Base-by-base conservation (phyloP, 2,329 filamentous ascomycete genomes). In the Colletotrichum nymphaeae region DNA sequence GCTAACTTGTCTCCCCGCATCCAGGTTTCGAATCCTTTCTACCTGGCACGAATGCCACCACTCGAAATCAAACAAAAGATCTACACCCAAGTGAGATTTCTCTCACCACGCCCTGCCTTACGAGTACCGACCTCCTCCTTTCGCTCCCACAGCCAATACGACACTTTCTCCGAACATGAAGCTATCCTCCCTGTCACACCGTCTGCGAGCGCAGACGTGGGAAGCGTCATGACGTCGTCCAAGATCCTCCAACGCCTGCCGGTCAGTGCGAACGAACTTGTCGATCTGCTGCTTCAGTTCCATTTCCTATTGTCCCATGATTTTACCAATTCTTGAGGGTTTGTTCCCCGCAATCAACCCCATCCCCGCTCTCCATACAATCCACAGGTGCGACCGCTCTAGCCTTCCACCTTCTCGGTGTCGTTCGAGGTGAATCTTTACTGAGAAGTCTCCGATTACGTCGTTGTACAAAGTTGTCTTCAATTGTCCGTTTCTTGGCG, bases 211-310 rank as follows among this genome's bases (percentile, higher is more conserved):
- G 22, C 42, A 63, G 26, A 24, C 12, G 3, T 28, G 42, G 28
- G 42, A 60, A 57, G 46, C 32, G 30, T 19, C 30, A 66, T 70
- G 67, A 59, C 67, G 53, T 70, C 67, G 53, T 30, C 42, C 30
- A n/a, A 14, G 19, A 58, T 65, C 55, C 62, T 69, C 65, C 35
- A 22, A 49, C 5, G 12, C 37, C 60, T 66, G 37, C n/a, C 49
- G 59, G 11, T 24, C 14, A 30, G 4, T 30, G 26, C 11, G 26
- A 49, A 32, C 53, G 9, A 11, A 19, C 22, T 28, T 30, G 49
- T 32, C 14, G 52, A n/a, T 14, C n/a, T 11, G 19, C 60, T 2
- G 35, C 32, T 26, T 49, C 59, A 35, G n/a, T 69, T 63, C 37
- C 28, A 7, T 37, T 46, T n/a, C 16, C 28, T 6, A 24, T 63